Percentiles rank a stretch among this genome's conserved stretches.
Evolutionary conservation across 805 yeast genomes (phyloP).

Genomic region (Yamadazyma takamatsuzukensis): DNA sequence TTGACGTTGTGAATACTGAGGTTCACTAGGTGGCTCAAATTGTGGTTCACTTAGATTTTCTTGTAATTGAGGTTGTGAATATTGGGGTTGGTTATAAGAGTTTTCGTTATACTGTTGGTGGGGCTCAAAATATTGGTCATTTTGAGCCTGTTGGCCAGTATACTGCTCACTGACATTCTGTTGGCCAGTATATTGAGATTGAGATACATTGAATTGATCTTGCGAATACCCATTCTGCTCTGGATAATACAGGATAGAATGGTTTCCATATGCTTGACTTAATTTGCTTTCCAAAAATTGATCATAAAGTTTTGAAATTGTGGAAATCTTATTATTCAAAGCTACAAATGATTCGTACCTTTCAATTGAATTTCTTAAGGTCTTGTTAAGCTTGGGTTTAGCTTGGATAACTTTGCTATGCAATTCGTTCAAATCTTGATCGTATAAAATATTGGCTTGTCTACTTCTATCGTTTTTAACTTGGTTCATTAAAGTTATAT

Average conservation of each 20-base stretch:
- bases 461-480: conserved; percentile 44
- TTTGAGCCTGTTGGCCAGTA: neutral
- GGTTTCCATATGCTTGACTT: conserved; percentile 33
- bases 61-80: neutral
- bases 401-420: conserved; percentile 57
- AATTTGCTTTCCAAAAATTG: conserved; percentile 57
- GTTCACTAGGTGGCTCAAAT: neutral
- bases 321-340: conserved; percentile 73
- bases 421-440: conserved; percentile 51
- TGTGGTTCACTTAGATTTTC: neutral
- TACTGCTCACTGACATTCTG: neutral
- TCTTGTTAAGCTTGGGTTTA: conserved; percentile 66
- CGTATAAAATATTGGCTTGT: conserved; percentile 36
- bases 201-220: conserved; percentile 1
- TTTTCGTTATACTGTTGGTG: too few relatives aligned
- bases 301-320: conserved; percentile 75
- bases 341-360: conserved; percentile 67
- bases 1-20: neutral
- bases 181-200: conserved; percentile 1
- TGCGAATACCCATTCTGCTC: conserved; percentile 2
- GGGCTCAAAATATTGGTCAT: neutral
- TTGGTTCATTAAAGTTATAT: conserved; percentile 62
- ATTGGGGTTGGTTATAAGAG: neutral
- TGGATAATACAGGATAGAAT: conserved; percentile 13
- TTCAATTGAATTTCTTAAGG: conserved; percentile 53